phyloP scores from a whole-genome alignment of 768 basidiomycete genomes.

The Chiua virens region DNA sequence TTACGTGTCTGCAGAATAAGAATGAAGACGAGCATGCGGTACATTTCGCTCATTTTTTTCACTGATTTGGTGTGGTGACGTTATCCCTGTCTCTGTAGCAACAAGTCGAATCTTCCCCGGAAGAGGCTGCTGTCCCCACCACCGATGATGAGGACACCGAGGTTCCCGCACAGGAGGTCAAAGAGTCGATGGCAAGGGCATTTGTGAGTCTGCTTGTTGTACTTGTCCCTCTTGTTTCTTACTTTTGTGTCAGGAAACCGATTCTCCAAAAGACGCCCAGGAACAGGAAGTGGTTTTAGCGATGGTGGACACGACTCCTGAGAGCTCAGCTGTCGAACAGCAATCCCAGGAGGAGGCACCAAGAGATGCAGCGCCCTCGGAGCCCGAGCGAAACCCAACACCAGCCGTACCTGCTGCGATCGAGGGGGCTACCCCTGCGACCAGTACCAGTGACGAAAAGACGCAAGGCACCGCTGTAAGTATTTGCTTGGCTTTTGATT shows the following conservation, averaged over 20 bases:
- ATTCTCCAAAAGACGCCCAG: conserved; percentile 34
- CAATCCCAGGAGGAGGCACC: not conserved
- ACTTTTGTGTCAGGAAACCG: conserved; percentile 23
- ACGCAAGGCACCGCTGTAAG: conserved; percentile 15
- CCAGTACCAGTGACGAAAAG: conserved; percentile 7
- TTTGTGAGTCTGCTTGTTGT: conserved; percentile 19
- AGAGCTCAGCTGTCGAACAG: not conserved
- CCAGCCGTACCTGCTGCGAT: not conserved
- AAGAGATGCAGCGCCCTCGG: not conserved
- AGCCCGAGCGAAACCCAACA: conserved; percentile 2
- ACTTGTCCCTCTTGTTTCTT: not conserved
- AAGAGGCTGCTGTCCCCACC: conserved; percentile 11
- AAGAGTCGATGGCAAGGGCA: conserved; percentile 29
- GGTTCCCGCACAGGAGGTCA: conserved; percentile 29
- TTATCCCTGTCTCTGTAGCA: conserved; percentile 14
- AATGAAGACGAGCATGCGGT: conserved; percentile 16
- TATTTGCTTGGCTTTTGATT: not conserved
- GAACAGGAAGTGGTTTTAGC: conserved; percentile 24
- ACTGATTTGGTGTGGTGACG: not conserved
- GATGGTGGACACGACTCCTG: not conserved
- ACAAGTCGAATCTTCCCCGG: conserved; percentile 9
- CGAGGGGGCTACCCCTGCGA: conserved; percentile 5
- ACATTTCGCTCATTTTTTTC: conserved; percentile 1
- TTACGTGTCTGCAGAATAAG: conserved; percentile 9
- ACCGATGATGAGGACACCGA: conserved; percentile 33